phyloP scores from a whole-genome alignment of 2,329 filamentous ascomycete genomes.

The Hypoxylon sp. region DNA sequence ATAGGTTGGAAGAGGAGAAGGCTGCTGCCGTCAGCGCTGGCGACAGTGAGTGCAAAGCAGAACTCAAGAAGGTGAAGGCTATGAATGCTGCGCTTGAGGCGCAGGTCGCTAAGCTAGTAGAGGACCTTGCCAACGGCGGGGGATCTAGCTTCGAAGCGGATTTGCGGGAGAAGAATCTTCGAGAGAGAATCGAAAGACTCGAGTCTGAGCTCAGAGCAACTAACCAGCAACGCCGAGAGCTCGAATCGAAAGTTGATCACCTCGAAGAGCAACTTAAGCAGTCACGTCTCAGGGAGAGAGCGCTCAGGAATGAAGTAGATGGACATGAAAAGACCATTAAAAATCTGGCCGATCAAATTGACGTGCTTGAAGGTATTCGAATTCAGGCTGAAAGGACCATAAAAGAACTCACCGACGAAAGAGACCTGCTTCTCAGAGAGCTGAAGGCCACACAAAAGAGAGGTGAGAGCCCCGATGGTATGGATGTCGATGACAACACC shows the following conservation, averaged over 20 bases:
- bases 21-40: neutral
- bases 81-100: slow-evolving; percentile 2
- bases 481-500: too few species aligned
- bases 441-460: neutral
- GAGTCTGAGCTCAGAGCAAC: slow-evolving; percentile 19
- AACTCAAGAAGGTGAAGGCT: slow-evolving; percentile 8
- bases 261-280: neutral
- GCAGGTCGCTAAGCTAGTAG: slow-evolving; percentile 2
- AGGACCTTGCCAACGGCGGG: neutral
- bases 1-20: neutral
- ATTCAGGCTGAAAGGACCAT: neutral
- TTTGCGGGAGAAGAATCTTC: neutral
- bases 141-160: too few species aligned
- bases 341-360: neutral
- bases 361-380: neutral
- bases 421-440: neutral
- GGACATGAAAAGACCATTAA: neutral
- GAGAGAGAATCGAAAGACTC: slow-evolving; percentile 4
- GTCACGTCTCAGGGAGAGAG: neutral
- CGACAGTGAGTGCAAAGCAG: neutral
- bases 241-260: neutral
- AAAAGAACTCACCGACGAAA: neutral
- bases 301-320: neutral
- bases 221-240: neutral
- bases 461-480: neutral